These are phyloP conservation scores for Populus alba DNA, from an alignment of 345 rosid species.

Conservation along the genomic window DNA sequence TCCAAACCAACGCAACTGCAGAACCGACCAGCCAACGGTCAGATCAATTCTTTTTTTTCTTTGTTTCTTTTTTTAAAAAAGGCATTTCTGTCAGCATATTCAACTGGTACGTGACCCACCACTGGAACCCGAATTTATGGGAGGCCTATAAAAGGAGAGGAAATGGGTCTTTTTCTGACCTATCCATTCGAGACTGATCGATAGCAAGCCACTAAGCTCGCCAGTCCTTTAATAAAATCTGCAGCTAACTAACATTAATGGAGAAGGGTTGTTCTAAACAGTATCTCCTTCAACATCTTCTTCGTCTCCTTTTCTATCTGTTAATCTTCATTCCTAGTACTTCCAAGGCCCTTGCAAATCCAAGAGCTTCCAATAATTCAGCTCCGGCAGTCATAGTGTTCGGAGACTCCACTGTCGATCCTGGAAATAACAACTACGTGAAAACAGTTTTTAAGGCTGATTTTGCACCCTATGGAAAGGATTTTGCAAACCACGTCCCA, in stretches of 20 bases:
- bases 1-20: conserved; percentile 17
- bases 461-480: conserved; percentile 74
- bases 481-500: conserved; percentile 46
- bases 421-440: conserved; percentile 76
- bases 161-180: no score
- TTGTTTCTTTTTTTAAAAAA: no score
- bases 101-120: neutral
- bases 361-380: conserved; percentile 28
- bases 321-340: conserved; percentile 5
- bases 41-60: no score
- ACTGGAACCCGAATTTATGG: no score
- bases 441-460: conserved; percentile 49
- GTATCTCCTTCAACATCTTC: conserved; percentile 18
- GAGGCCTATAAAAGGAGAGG: no score
- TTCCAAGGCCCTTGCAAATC: conserved; percentile 9
- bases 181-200: no score
- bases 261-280: conserved; percentile 7
- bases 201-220: no score
- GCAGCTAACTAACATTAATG: no score
- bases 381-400: conserved; percentile 57
- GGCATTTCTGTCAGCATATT: neutral
- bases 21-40: conserved; percentile 4
- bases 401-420: conserved; percentile 90
- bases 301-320: conserved; percentile 10
- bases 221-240: no score